Percentiles rank a stretch among this genome's conserved stretches.
Evolutionary conservation across 345 rosid genomes (phyloP).

Genomic region (Bruguiera gymnorhiza): DNA sequence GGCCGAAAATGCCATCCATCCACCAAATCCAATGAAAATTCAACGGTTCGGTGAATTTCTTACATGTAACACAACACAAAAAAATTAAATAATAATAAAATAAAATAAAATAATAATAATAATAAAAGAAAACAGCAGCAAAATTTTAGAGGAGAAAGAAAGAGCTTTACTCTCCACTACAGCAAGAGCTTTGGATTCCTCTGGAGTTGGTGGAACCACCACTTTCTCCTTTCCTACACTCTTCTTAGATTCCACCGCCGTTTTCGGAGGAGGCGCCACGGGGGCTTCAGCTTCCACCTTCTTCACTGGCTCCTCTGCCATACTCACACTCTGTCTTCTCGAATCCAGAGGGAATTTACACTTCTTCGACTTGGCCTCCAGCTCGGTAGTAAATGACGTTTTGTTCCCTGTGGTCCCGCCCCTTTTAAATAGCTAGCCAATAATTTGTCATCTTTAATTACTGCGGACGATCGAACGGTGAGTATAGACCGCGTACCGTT

Average conservation of each 20-base stretch:
- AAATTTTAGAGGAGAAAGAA: constrained; percentile 4
- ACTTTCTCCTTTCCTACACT: constrained; percentile 36
- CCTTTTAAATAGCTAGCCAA: no score
- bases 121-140: background rate
- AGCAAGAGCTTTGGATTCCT: constrained; percentile 51
- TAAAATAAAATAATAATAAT: no score
- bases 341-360: no score
- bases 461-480: constrained; percentile 37
- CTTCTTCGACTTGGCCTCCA: background rate
- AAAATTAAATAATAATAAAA: no score
- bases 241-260: constrained; percentile 22
- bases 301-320: constrained; percentile 56
- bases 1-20: background rate
- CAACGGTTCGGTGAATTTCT: no score
- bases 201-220: constrained; percentile 11
- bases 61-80: background rate
- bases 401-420: no score
- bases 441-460: background rate
- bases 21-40: background rate
- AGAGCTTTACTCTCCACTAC: constrained; percentile 50
- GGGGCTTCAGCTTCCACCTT: constrained; percentile 35
- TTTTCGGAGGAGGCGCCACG: constrained; percentile 16
- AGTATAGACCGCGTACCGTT: background rate
- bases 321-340: constrained; percentile 11
- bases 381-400: no score